Evolutionary conservation across 108 stramenopile genomes (phyloP), one percentile per base, ranked within the genome.

Genomic region (Pseudonitzschia pungens): DNA sequence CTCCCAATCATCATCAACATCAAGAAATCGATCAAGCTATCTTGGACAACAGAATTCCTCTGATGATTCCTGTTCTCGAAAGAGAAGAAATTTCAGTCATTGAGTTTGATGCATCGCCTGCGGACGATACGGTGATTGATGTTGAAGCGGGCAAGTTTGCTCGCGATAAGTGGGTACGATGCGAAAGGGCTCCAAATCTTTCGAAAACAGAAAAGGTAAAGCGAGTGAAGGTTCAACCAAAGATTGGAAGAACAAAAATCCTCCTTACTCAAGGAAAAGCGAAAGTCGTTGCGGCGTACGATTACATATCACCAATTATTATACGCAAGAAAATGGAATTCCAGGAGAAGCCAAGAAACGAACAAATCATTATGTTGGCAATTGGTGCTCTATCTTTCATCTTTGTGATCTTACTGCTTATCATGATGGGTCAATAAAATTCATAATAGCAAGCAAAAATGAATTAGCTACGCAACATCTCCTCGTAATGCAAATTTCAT

Each of bases 41-140:
- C 16, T 48, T 36, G 10, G 14, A 12, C 45, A 48, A 14, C 10
- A 48, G 45, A 4, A 58, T 58, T 58, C 57, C 57, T 15, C 57
- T 58, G 4, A 33, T 62, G 36, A 62, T 62, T 40, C 60, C 29
- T 62, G 36, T 33, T 5, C 27, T 62, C n/a, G 60, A 62, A 16
- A 12, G 60, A 62, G 60, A 62, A 62, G 60, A 62, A 62, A 62
- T 62, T 33, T 62, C 60, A 40, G 33, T 62, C 32, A 31, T 62
- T 24, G 12, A 33, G 16, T 62, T 33, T 33, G 60, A 62, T 62
- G 60, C 20, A 1, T n/a, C 16, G 32, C 14, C 57, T 58, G 1
- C 20, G 0, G 15, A 21, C 11, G 60, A 31, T 31, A n/a, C 31
- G 40, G 60, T n/a, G 40, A 12, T 22, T 10, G 60, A 62, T 62